Evolutionary conservation across 768 basidiomycete genomes (phyloP).

Genomic region (Suillus variegatus): DNA sequence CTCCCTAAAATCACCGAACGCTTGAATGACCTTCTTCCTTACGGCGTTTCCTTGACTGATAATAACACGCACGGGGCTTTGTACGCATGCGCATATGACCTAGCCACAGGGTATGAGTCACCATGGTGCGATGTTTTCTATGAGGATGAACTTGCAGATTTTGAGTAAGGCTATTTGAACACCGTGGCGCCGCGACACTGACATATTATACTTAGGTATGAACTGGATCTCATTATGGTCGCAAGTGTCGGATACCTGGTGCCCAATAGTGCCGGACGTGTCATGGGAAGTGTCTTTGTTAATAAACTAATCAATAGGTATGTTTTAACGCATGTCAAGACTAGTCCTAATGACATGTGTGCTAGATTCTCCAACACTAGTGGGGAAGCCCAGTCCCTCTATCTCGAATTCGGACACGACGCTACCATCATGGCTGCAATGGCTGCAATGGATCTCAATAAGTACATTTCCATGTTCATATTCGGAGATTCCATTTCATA

Average conservation of each 20-base stretch:
- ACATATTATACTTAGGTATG: slow-evolving; percentile 30
- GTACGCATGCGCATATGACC: slow-evolving; percentile 44
- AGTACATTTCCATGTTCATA: slow-evolving; percentile 18
- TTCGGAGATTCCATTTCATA: background rate
- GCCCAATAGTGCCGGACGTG: slow-evolving; percentile 32
- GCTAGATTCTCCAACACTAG: slow-evolving; percentile 37
- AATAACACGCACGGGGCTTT: slow-evolving; percentile 41
- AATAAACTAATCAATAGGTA: slow-evolving; percentile 40
- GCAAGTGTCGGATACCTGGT: slow-evolving; percentile 37
- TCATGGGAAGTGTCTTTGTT: slow-evolving; percentile 41
- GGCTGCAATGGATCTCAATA: slow-evolving; percentile 39
- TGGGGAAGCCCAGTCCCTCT: slow-evolving; percentile 33
- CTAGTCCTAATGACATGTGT: background rate
- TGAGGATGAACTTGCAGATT: slow-evolving; percentile 31
- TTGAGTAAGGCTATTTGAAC: slow-evolving; percentile 33
- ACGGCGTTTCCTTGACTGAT: slow-evolving; percentile 31
- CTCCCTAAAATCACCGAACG: slow-evolving; percentile 36
- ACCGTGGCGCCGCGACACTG: background rate
- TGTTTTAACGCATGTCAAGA: slow-evolving; percentile 6
- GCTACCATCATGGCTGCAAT: slow-evolving; percentile 41
- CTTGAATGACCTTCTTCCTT: slow-evolving; percentile 34
- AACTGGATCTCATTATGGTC: slow-evolving; percentile 41
- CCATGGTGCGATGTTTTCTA: slow-evolving; percentile 44
- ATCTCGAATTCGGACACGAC: slow-evolving; percentile 46
- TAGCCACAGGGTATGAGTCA: slow-evolving; percentile 36